A percentile compares a stretch with the other conserved stretches of the same genome.
Conservation (phyloP, 805 yeast species). For the Pichia kluyveri region DNA sequence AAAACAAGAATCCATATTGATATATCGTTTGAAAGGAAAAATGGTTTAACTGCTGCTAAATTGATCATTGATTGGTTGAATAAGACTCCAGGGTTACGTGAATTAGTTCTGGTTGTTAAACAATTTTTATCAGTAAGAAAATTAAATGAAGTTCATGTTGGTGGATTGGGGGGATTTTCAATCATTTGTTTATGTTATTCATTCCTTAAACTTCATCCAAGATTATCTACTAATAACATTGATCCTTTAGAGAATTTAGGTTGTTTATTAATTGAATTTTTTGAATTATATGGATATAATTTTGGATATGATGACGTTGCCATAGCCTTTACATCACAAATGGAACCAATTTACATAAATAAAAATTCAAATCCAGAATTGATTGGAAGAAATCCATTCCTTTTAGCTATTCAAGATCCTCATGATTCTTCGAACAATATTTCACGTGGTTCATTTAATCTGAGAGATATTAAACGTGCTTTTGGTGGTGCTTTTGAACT, state of each 20-base stretch:
- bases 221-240: constrained; percentile 57
- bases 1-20: constrained; percentile 68
- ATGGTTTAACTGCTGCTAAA: constrained; percentile 77
- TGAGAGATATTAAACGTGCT: constrained; percentile 71
- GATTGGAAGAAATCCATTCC: constrained; percentile 46
- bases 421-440: constrained; percentile 77
- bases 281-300: constrained; percentile 83
- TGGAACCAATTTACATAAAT: constrained; percentile 47
- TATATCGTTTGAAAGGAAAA: constrained; percentile 77
- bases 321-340: constrained; percentile 45
- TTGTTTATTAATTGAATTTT: constrained; percentile 78
- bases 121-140: constrained; percentile 74
- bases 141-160: constrained; percentile 80
- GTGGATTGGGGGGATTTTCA: constrained; percentile 92
- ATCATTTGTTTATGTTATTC: constrained; percentile 81
- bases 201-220: constrained; percentile 72
- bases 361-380: constrained; percentile 34
- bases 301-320: constrained; percentile 80
- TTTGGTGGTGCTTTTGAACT: constrained; percentile 84
- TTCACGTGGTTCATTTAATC: constrained; percentile 75
- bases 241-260: constrained; percentile 73
- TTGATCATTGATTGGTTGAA: constrained; percentile 67
- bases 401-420: constrained; percentile 82
- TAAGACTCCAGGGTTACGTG: constrained; percentile 70
- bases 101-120: constrained; percentile 72